Base-by-base conservation (phyloP, 1,139 yeast species). In the Debaryomyces udenii region DNA sequence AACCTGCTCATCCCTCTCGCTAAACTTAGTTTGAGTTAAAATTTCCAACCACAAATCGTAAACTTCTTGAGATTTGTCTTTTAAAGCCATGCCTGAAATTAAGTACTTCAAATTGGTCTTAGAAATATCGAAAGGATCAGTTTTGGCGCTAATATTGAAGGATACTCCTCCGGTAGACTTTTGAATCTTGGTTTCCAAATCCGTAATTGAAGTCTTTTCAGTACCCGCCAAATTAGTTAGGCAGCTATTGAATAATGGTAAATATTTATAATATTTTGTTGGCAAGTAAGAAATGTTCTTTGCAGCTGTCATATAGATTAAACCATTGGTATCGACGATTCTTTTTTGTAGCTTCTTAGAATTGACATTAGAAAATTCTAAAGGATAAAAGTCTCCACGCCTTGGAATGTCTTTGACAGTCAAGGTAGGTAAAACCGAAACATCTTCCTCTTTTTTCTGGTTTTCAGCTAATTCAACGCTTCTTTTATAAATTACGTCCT, bases 161-260 rank as follows among this genome's bases (percentile, higher is more conserved):
- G 80, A 67, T 14, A 93, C 63, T 0, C 98, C 97, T 16, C 99
- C 99, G 1, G 99, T 90, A 45, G 77, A 74, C 39, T 83, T 71
- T 55, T 85, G 88, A 48, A 94, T 90, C 40, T 81, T 81, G 47
- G 93, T 90, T 59, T 93, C 99, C 46, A 93, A 76, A 34, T 83
- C 86, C 14, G 90, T 86, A 76, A 88, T 87, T 1, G 85, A 62
- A 42, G 84, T 81, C 6, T 64, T 57, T 3, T 67, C 58, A 0
- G 99, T 91, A 11, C 99, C 99, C 0, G 78, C 77, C 48, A 93
- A 73, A 55, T 85, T 88, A 3, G 95, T 86, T 48, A 91, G 71
- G 39, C 96, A 86, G 18, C 84, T 85, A 9, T 86, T 71, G 63
- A 87, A 93, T 35, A 94, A 62, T 0, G 96, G 88, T 48, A 94